Base-by-base conservation (phyloP, 2,329 filamentous ascomycete species). In the Xylaria sp. region DNA sequence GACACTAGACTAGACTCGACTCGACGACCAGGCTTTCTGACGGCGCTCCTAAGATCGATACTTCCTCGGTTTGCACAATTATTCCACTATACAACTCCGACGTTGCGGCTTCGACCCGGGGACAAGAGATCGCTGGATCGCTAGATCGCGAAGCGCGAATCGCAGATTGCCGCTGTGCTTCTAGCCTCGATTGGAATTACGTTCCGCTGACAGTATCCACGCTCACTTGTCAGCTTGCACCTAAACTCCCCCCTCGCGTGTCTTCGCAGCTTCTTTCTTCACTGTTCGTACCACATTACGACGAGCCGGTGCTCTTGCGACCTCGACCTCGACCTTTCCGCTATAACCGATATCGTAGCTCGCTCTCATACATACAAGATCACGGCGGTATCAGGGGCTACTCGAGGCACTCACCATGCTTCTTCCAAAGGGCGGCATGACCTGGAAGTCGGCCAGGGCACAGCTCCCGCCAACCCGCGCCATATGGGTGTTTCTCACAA, bases 401-500 rank as follows among this genome's bases (percentile, higher is more conserved):
- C 80, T 80, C 77, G 74, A 78, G 77, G 72, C 73, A 76, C 78
- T 78, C 78, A 84, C 74, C 71, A 97, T 97, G 94, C 89, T 97
- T 84, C 89, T 97, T 76, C 92, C 93, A 73, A 97, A 97, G 83
- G 92, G 92, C 80, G 93, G 93, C 79, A 87, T 95, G 78, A 94
- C 90, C 80, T 98, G 95, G 94, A 97, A 97, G 86, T 92, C 93
- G 73, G 92, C 94, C 74, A 92, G 89, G 83, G 87, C 92, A 76
- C 88, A 89, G 77, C 83, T 97, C 75, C 93, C 94, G 51, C 91
- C 93, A 66, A 90, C 89, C 74, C 89, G 93, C 80, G 90, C 91
- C 62, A 79, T 94, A 78, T 85, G 89, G 81, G 83, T 87, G 53
- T 88, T 93, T 75, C 78, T 97, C 71, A 93, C 92, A 71, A 89